These are phyloP conservation scores for Talaromyces nanjingensis DNA, from an alignment of 495 filamentous ascomycete genomes.

Conservation along the genomic window DNA sequence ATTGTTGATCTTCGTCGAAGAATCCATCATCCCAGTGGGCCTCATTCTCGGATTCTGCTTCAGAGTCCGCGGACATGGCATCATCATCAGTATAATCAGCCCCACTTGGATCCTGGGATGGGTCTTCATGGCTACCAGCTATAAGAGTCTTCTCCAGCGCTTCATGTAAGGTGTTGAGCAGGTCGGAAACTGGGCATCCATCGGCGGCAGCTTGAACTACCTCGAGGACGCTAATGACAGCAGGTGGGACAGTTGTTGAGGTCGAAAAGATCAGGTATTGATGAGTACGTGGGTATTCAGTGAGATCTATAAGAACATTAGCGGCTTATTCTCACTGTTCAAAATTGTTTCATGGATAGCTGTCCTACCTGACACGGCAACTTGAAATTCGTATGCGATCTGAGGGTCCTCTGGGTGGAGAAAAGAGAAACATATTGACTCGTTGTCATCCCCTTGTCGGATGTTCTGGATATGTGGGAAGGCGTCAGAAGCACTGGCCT, in stretches of 20 bases:
- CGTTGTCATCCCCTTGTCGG: constrained; percentile 52
- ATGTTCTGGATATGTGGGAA: constrained; percentile 40
- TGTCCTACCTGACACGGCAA: constrained; percentile 44
- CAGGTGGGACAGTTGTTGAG: constrained; percentile 38
- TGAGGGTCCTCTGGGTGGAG: constrained; percentile 16
- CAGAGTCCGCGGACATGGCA: constrained; percentile 12
- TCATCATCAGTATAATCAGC: constrained; percentile 2
- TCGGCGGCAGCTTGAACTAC: constrained; percentile 21
- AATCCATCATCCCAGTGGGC: constrained; percentile 26
- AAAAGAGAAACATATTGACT: constrained; percentile 53
- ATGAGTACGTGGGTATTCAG: constrained; percentile 59
- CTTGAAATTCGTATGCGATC: constrained; percentile 40
- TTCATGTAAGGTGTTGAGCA: constrained; percentile 33
- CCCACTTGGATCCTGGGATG: background rate
- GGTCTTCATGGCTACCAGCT: constrained; percentile 10
- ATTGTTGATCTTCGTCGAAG: constrained; percentile 23
- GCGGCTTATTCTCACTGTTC: background rate
- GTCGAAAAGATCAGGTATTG: constrained; percentile 53
- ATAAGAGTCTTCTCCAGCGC: constrained; percentile 25
- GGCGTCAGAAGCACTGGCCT: constrained; percentile 22
- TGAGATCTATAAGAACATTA: constrained; percentile 37
- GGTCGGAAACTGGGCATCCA: constrained; percentile 21
- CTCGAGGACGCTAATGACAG: constrained; percentile 41
- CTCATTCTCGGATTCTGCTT: constrained; percentile 18
- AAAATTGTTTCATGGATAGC: constrained; percentile 1